Conservation (phyloP, 352 stramenopile species). For the Globisporangium spiculum region DNA sequence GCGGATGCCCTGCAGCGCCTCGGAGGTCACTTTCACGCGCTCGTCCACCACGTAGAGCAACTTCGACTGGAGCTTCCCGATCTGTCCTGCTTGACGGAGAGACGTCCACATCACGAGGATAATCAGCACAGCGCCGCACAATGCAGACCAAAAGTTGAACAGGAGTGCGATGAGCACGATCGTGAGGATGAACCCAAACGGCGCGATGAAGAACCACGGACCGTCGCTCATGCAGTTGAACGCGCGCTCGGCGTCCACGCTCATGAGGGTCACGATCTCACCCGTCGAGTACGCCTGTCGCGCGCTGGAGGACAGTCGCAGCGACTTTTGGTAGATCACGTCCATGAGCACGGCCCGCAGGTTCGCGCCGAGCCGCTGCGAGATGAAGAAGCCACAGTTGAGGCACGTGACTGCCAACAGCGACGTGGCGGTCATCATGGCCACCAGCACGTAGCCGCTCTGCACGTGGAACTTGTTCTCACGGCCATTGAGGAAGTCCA, state of each 20-base stretch:
- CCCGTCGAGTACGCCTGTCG: constrained; percentile 22
- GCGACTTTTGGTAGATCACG: constrained; percentile 22
- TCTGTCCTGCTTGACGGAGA: background rate
- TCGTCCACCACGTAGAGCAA: constrained; percentile 19
- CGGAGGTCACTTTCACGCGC: constrained; percentile 82
- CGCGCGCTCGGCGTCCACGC: constrained; percentile 27
- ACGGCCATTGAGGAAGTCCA: constrained; percentile 20
- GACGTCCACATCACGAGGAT: constrained; percentile 4
- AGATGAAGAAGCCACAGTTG: constrained; percentile 24
- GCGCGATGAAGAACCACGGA: constrained; percentile 9
- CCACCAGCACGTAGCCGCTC: constrained; percentile 24
- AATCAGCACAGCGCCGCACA: constrained; percentile 5
- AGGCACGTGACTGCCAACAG: constrained; percentile 21
- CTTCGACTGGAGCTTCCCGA: constrained; percentile 7
- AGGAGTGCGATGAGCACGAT: constrained; percentile 20
- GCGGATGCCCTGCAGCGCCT: constrained; percentile 75
- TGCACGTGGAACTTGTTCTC: constrained; percentile 13
- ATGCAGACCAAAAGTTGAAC: constrained; percentile 3
- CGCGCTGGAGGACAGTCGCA: constrained; percentile 18
- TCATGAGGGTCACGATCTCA: constrained; percentile 26
- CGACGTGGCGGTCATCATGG: constrained; percentile 18
- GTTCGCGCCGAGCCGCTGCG: constrained; percentile 22
- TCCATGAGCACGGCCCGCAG: constrained; percentile 24
- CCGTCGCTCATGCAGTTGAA: constrained; percentile 20
- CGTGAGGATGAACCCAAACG: constrained; percentile 16